Evolutionary conservation across 768 basidiomycete genomes (phyloP), one percentile per base, ranked within the genome.

Genomic region (Phlebiopsis flavidoalba): DNA sequence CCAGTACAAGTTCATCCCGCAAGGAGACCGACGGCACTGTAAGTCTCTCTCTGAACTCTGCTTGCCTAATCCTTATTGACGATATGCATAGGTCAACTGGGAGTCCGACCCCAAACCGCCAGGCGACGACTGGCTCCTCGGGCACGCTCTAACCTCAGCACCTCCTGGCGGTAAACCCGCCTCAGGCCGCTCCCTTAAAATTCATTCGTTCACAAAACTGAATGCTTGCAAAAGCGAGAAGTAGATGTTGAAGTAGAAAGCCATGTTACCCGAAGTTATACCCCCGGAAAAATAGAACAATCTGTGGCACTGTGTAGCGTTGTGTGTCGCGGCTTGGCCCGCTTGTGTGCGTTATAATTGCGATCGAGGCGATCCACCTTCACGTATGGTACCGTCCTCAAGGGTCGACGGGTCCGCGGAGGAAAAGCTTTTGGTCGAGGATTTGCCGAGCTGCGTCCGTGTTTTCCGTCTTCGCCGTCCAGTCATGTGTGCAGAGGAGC

Each of bases 51-150:
- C 48, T 24, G n/a, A n/a, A n/a, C n/a, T 33, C 22, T 45, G 22
- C 49, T 14, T 8, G 10, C 26, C 15, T 14, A 12, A 37, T 3
- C 31, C 21, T 40, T 22, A 51, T 0, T 21, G 7, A 43, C 40
- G 37, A 21, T n/a, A 43, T 45, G 43, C 55, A 43, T 10, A 82
- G 83, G 69, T 87, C 51, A 73, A 76, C 8, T 86, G 84, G 84
- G 86, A 87, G 66, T 82, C 81, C 0, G 83, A 85, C 64, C 84
- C 85, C 2, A 84, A n/a, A 86, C 63, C 75, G 83, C 43, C 73
- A 76, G 46, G 76, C 72, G 2, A 83, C 77, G 10, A 75, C 78
- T 4, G 74, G 68, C 24, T 49, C 72, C 0, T 76, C 76, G 4
- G 79, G 76, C 1, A 70, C 77, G 10, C 75, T 78, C 62, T n/a